Conservation (phyloP, 2,329 filamentous ascomycete species). For the Pestalotiopsis sp. region DNA sequence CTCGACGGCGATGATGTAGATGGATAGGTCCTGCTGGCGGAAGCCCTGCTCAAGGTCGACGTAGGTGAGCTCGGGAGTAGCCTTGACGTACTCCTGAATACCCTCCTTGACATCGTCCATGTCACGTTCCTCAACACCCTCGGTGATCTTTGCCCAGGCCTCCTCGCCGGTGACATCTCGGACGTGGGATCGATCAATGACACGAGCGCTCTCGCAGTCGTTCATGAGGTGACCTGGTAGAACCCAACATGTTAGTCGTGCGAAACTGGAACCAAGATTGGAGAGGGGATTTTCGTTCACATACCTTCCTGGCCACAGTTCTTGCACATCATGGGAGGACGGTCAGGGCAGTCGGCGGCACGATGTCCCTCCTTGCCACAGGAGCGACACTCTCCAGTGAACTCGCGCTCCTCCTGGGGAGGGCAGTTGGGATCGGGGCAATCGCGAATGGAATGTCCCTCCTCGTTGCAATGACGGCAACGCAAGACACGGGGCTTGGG, state of each 20-base stretch:
- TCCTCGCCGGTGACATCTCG: slow-evolving; percentile 53
- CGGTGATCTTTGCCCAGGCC: slow-evolving; percentile 60
- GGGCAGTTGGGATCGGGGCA: slow-evolving; percentile 29
- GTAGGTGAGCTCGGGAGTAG: slow-evolving; percentile 60
- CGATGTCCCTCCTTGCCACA: slow-evolving; percentile 58
- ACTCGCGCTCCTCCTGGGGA: slow-evolving; percentile 27
- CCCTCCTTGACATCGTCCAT: slow-evolving; percentile 66
- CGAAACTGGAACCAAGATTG: slow-evolving; percentile 10
- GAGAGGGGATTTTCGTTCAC: slow-evolving; percentile 13
- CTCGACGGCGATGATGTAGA: slow-evolving; percentile 68
- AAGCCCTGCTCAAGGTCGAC: slow-evolving; percentile 63
- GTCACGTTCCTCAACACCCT: slow-evolving; percentile 57
- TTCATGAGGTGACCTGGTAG: slow-evolving; percentile 54
- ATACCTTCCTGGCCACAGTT: slow-evolving; percentile 66
- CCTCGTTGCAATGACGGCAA: slow-evolving; percentile 51
- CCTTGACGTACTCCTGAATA: slow-evolving; percentile 64
- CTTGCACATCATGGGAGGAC: slow-evolving; percentile 57
- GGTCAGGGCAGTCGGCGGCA: slow-evolving; percentile 65
- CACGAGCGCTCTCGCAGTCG: slow-evolving; percentile 63
- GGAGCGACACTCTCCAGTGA: slow-evolving; percentile 51
- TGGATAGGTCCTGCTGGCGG: slow-evolving; percentile 52
- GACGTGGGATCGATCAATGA: slow-evolving; percentile 56
- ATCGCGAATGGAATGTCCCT: slow-evolving; percentile 45
- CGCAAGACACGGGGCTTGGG: slow-evolving; percentile 52
- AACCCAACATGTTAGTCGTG: slow-evolving; percentile 9